These are phyloP conservation scores for Globisporangium cederbergense DNA, from an alignment of 352 stramenopile genomes.

Conservation along the genomic window DNA sequence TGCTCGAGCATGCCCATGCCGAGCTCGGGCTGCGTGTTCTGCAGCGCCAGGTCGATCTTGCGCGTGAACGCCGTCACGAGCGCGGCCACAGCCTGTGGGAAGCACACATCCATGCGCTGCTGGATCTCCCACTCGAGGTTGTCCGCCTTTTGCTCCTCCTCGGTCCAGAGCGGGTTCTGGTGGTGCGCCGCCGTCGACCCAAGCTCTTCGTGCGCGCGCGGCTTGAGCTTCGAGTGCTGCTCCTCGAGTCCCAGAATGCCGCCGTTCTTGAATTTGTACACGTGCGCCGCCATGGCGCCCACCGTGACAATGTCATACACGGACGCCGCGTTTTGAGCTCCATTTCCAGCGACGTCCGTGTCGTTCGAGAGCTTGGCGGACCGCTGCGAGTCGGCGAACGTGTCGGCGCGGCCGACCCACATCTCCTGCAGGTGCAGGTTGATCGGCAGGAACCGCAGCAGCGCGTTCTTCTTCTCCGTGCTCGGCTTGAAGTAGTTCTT, in stretches of 20 bases:
- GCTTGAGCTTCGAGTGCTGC: conserved; percentile 67
- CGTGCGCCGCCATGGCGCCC: conserved; percentile 78
- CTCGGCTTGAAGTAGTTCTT: conserved; percentile 87
- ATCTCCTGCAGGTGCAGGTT: conserved; percentile 87
- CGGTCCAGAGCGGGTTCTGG: conserved; percentile 75
- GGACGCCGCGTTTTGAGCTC: conserved; percentile 7
- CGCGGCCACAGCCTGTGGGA: conserved; percentile 71
- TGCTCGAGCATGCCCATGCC: conserved; percentile 69
- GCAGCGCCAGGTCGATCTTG: conserved; percentile 75
- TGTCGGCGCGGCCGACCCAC: conserved; percentile 68
- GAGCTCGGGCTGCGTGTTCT: conserved; percentile 39
- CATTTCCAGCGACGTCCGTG: conserved; percentile 15
- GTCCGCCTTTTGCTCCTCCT: conserved; percentile 80
- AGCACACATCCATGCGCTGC: conserved; percentile 85
- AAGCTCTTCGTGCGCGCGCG: conserved; percentile 46
- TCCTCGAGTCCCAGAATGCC: conserved; percentile 74
- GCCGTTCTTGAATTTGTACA: conserved; percentile 89
- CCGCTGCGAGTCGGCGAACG: conserved; percentile 32
- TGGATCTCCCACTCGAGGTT: conserved; percentile 72
- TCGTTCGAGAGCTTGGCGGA: conserved; percentile 27
- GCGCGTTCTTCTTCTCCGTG: conserved; percentile 81
- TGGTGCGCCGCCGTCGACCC: conserved; percentile 44
- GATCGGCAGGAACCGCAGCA: conserved; percentile 78
- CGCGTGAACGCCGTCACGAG: conserved; percentile 80
- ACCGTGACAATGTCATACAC: conserved; percentile 88